Evolutionary conservation across 2,329 filamentous ascomycete species (phyloP), one percentile per base, ranked within the genome.

Genomic region (Sclerotinia borealis): DNA sequence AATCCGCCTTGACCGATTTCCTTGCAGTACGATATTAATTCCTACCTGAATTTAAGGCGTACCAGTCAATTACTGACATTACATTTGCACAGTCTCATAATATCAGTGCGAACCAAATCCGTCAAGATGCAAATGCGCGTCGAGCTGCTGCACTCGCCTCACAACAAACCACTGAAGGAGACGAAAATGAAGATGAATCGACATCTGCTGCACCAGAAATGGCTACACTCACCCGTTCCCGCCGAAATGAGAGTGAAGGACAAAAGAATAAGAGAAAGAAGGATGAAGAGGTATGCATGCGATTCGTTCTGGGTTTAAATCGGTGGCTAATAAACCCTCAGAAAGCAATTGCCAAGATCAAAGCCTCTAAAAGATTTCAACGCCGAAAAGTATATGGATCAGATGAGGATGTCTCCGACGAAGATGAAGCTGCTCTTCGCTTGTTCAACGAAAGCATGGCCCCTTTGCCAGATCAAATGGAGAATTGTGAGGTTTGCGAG

Each of bases 401-500:
- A 8, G 79, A 80, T 11, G 79, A 81, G 3, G 71, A 73, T 15
- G 50, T 69, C 8, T 65, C 69, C 4, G 81, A 83, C 31, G 78
- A 79, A 8, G 79, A 83, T 58, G 83, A 81, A 19, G 75, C 84
- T 51, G 80, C 79, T 3, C 74, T 76, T 15, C 77, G 79, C 69
- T 76, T 85, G 22, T 77, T 85, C 71, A 69, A 82, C 58, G 70
- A 81, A 65, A 74, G 76, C 73, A 45, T 76, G 71, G 67, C 76
- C 67, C 64, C 76, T 69, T 58, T 74, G n/a, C 72, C 70, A 9
- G 92, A 91, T 2, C 93, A 98, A 75, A 85, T 93, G 72, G 92
- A 90, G 67, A 93, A 96, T 68, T 98, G 93, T 73, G 92, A 90
- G 66, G 78, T 87, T 3, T 98, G 93, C 75, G 82, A 83, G 49